These are phyloP conservation scores for Auricularia auricula-judae DNA, from an alignment of 768 basidiomycete species.

Conservation along the genomic window DNA sequence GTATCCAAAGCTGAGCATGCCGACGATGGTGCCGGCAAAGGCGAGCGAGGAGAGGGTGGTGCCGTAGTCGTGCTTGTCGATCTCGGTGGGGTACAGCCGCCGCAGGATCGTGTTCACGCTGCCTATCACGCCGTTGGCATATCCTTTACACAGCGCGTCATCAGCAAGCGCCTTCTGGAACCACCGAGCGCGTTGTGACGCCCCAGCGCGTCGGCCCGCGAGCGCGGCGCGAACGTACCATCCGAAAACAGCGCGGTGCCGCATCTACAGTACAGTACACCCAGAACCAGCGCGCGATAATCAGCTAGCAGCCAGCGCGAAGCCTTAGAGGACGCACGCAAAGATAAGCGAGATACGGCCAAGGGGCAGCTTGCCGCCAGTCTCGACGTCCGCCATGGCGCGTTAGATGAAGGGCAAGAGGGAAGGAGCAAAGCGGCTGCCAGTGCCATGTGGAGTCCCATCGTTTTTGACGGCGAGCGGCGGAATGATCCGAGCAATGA, in stretches of 20 bases:
- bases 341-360: constrained; percentile 72
- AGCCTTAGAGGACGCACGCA: constrained; percentile 61
- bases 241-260: constrained; percentile 85
- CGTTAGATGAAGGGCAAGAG: no score
- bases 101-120: constrained; percentile 41
- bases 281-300: no score
- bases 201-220: background rate
- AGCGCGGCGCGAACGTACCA: constrained; percentile 29
- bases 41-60: constrained; percentile 54
- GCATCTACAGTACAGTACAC: no score
- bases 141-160: constrained; percentile 34
- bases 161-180: background rate
- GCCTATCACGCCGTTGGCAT: constrained; percentile 64
- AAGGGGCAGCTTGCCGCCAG: constrained; percentile 9
- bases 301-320: no score
- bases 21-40: constrained; percentile 81
- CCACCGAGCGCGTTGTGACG: no score
- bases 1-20: constrained; percentile 61
- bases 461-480: no score
- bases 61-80: constrained; percentile 47
- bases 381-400: no score
- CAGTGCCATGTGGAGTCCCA: no score
- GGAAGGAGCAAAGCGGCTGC: no score
- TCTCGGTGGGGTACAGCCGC: constrained; percentile 48
- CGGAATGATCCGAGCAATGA: no score